Conservation (phyloP, 345 rosid species). For the Moricandia arvensis region DNA sequence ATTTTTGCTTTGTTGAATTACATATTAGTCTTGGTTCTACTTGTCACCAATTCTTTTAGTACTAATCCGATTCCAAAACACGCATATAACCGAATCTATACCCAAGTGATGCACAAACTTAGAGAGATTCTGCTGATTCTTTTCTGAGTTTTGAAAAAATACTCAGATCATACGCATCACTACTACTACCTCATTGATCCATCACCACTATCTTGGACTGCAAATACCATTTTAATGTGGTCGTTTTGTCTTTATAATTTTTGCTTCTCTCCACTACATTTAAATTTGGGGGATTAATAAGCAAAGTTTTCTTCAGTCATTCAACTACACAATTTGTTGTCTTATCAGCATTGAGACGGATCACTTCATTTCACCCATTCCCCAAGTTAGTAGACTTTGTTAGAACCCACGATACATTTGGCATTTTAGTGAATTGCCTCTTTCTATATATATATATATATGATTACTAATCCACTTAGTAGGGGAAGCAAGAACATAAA, state of each 20-base stretch:
- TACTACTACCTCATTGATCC: not conserved
- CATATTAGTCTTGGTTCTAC: not conserved
- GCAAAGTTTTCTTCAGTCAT: not conserved
- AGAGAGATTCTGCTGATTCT: not conserved
- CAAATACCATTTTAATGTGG: not conserved
- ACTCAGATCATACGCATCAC: not conserved
- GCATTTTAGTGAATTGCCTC: conserved; percentile 1
- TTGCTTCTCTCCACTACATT: conserved; percentile 13
- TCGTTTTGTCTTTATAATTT: not conserved
- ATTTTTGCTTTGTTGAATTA: not conserved
- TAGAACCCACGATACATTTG: not conserved
- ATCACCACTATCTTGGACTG: not conserved
- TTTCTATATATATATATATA: not conserved
- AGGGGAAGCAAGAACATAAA: not conserved
- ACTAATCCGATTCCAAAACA: not conserved
- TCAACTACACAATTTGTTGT: not conserved
- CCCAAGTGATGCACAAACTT: not conserved
- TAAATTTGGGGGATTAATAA: conserved; percentile 2
- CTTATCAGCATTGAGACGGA: conserved; percentile 6
- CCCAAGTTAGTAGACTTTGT: conserved; percentile 16
- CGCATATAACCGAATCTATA: not conserved
- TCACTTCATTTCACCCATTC: conserved; percentile 1
- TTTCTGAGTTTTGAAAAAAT: not conserved
- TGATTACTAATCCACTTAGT: not conserved
- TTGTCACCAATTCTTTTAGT: not conserved